Base-by-base conservation (phyloP, 2,329 filamentous ascomycete species). In the Aspergillus brunneoviolaceus region DNA sequence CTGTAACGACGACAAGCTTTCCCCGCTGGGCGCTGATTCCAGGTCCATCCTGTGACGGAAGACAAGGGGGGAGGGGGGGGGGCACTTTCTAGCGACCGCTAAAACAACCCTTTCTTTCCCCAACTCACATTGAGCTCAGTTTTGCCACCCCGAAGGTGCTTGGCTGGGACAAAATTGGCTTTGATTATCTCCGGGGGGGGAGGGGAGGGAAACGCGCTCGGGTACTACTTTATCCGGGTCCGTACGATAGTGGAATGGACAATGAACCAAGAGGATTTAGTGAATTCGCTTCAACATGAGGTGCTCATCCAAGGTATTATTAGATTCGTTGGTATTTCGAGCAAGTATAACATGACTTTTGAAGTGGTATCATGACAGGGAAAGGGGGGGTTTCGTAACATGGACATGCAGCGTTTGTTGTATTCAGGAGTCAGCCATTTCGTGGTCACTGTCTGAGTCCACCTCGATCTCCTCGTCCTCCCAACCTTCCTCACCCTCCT, bases 401-500 rank as follows among this genome's bases (percentile, higher is more conserved):
- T 65, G 51, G 58, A 63, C 60, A 64, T 70, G 57, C 65, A 70
- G 67, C 61, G 16, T 45, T 35, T 16, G 39, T 45, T 45, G 39
- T 57, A 61, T 70, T 76, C 72, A 81, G 63, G 76, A 78, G 68
- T 78, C 79, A 51, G 71, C 79, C 87, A 87, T 89, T 74, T 81
- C 79, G 61, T 81, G 76, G 63, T 81, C 79, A 57, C 79, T 77
- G 51, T 76, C 74, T 12, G 78, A 79, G 72, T 79, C 83, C 63
- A 83, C 85, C 60, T 85, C 85, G 39, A 85, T 83, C 60, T 83
- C 77, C 48, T 79, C 80, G 23, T 84, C 84, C 50, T 80, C 81
- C 11, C 80, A 81, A 57, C 74, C 75, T 39, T 80, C 82, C 9
- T 81, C 82, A 11, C 80, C 80, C 12, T 82, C 84, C 9, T 81